phyloP scores from a whole-genome alignment of 2,329 filamentous ascomycete species.

The Neocucurbitaria cava region DNA sequence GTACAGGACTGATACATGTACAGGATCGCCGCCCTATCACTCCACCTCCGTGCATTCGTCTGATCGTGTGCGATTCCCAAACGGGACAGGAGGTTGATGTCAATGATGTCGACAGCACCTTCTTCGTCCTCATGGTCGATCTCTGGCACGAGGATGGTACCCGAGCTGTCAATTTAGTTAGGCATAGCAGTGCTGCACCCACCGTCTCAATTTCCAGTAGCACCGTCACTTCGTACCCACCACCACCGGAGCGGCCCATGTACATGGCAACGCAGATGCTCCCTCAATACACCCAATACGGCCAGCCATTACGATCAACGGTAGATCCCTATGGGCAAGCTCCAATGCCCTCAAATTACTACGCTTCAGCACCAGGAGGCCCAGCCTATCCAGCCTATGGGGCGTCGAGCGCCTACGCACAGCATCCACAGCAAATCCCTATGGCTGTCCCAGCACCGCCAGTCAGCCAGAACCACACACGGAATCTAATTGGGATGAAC shows the following conservation, averaged over 20 bases:
- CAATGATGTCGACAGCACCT: conserved; percentile 73
- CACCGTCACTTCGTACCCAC: conserved; percentile 77
- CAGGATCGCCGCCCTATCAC: conserved; percentile 95
- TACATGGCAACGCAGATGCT: conserved; percentile 47
- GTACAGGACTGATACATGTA: conserved; percentile 36
- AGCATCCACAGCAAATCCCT: conserved; percentile 11
- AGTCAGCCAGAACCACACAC: conserved; percentile 74
- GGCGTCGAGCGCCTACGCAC: conserved; percentile 7
- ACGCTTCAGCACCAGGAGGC: not conserved
- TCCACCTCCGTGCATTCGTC: conserved; percentile 87
- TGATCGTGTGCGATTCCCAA: conserved; percentile 76
- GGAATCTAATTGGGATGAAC: conserved; percentile 92
- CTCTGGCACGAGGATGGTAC: conserved; percentile 68
- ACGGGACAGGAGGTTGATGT: conserved; percentile 84
- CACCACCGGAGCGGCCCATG: conserved; percentile 50
- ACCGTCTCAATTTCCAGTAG: conserved; percentile 77
- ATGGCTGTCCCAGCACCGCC: conserved; percentile 36
- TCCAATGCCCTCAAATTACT: conserved; percentile 6
- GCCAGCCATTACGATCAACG: conserved; percentile 38
- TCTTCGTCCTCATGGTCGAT: conserved; percentile 73
- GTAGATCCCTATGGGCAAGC: conserved; percentile 16
- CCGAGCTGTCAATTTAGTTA: conserved; percentile 72
- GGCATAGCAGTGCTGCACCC: conserved; percentile 70
- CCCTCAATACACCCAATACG: conserved; percentile 16
- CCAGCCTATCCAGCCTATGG: conserved; percentile 6